Percentiles rank a stretch among this genome's conserved stretches.
These are phyloP conservation scores for Candida loeiensis DNA, from an alignment of 805 yeast genomes.

Conservation along the genomic window DNA sequence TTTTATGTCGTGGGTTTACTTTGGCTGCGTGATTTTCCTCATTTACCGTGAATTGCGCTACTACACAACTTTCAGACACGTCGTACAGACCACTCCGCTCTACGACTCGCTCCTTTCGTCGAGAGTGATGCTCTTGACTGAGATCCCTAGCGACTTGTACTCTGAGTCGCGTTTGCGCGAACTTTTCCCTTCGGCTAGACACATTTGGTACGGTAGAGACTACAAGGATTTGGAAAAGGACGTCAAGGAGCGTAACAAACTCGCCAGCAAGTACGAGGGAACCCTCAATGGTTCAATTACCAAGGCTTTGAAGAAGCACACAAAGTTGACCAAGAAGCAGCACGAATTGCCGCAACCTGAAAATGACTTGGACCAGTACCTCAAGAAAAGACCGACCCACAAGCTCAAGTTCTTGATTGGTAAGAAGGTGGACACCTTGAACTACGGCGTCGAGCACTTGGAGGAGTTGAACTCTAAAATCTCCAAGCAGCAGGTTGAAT, in stretches of 20 bases:
- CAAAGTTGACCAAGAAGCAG: conserved; percentile 56
- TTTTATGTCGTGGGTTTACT: conserved; percentile 70
- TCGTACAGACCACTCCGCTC: conserved; percentile 66
- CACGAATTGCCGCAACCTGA: conserved; percentile 53
- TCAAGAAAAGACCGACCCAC: conserved; percentile 78
- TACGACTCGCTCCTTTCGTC: conserved; percentile 68
- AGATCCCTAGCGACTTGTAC: conserved; percentile 49
- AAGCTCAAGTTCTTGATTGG: conserved; percentile 69
- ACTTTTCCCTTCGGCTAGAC: conserved; percentile 61
- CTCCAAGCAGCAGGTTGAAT: conserved; percentile 50
- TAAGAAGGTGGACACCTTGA: conserved; percentile 79
- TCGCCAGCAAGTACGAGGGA: conserved; percentile 59
- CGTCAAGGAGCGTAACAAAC: conserved; percentile 61
- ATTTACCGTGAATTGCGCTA: conserved; percentile 73
- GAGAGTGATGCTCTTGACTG: conserved; percentile 69
- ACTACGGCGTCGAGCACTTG: conserved; percentile 63
- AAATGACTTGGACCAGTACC: conserved; percentile 57
- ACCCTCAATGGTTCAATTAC: conserved; percentile 57
- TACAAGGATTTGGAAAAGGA: conserved; percentile 52
- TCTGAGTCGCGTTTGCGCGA: conserved; percentile 49
- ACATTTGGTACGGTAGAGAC: conserved; percentile 63
- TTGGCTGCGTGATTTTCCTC: conserved; percentile 60
- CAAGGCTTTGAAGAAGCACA: conserved; percentile 55
- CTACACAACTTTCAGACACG: conserved; percentile 70
- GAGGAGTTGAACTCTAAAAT: conserved; percentile 70